Evolutionary conservation across 2,329 filamentous ascomycete species (phyloP), one percentile per base, ranked within the genome.

Genomic region (Cladosporium velox): DNA sequence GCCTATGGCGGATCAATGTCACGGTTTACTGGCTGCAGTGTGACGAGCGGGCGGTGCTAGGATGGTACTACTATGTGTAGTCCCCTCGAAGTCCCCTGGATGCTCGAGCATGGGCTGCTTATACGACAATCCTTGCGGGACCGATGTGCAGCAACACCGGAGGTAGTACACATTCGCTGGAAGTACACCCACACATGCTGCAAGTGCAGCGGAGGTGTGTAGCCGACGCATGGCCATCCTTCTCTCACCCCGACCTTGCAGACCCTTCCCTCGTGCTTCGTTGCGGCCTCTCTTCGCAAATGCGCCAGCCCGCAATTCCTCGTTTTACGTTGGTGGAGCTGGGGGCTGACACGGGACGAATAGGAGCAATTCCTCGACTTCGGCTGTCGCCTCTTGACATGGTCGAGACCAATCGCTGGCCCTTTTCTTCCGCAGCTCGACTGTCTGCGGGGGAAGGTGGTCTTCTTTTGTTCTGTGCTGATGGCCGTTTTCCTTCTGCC

Each of bases 321-420:
- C 61, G 61, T 57, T 64, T 54, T 12, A 64, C 11, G 51, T 41
- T 41, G 61, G 61, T 64, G 59, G 59, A 54, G 47, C 34, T 62
- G 28, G 1, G 34, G 34, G 18, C 21, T 24, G n/a, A 32, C 34
- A 12, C 35, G n/a, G 41, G 21, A 38, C 59, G 44, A 62, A 52
- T 62, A 32, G 59, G 59, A 26, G 47, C 28, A 26, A 52, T 62
- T 38, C 59, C 47, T 34, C 4, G 7, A 21, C 3, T n/a, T 38
- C 59, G 30, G 44, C 47, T 51, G n/a, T 52, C 24, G 59, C 52
- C 52, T 55, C n/a, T 58, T 35, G 15, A 32, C 55, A 34, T 58
- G 55, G 55, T 47, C 59, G 44, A 62, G 59, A 62, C 59, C 59
- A 62, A 15, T 35, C 44, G 59, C 30, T 47, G 41, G 41, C 35